Evolutionary conservation across 805 yeast genomes (phyloP).

Genomic region (Myxozyma nipponensis): DNA sequence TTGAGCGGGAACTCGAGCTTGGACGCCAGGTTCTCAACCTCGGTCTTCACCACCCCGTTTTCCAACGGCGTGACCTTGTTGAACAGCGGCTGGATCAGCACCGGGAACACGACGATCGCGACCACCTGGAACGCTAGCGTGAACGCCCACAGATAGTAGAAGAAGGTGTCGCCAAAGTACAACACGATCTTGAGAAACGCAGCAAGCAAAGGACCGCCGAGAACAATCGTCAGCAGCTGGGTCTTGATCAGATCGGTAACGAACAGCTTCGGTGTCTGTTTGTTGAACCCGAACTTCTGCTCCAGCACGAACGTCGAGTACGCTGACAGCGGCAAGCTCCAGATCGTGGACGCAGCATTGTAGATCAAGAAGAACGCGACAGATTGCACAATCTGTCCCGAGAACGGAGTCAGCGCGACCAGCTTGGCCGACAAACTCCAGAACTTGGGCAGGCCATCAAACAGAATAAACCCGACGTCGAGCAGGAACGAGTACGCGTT

Average conservation of each 20-base stretch:
- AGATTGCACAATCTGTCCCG: conserved; percentile 67
- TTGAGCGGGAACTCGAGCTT: conserved; percentile 79
- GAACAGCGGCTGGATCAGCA: conserved; percentile 86
- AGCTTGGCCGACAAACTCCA: conserved; percentile 50
- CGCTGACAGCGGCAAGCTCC: conserved; percentile 65
- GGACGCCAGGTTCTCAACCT: conserved; percentile 75
- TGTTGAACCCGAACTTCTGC: conserved; percentile 90
- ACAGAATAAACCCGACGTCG: conserved; percentile 55
- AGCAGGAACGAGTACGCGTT: conserved; percentile 51
- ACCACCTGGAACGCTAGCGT: conserved; percentile 67
- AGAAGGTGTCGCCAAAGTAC: conserved; percentile 73
- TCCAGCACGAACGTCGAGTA: conserved; percentile 84
- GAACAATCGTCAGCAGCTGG: conserved; percentile 47
- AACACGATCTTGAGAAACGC: conserved; percentile 78
- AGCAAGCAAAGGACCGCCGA: conserved; percentile 72
- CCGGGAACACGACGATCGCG: conserved; percentile 65
- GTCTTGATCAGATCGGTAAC: conserved; percentile 66
- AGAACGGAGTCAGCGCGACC: conserved; percentile 38
- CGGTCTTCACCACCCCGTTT: conserved; percentile 79
- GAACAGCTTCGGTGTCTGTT: conserved; percentile 71
- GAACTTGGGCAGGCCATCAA: conserved; percentile 59
- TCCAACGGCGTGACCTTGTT: conserved; percentile 87
- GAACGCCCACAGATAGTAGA: conserved; percentile 73
- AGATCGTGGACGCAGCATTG: conserved; percentile 48
- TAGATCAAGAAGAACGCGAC: conserved; percentile 57